Percentiles rank a stretch among this genome's conserved stretches.
Conservation (phyloP, 768 basidiomycete species). For the Russula emetica region DNA sequence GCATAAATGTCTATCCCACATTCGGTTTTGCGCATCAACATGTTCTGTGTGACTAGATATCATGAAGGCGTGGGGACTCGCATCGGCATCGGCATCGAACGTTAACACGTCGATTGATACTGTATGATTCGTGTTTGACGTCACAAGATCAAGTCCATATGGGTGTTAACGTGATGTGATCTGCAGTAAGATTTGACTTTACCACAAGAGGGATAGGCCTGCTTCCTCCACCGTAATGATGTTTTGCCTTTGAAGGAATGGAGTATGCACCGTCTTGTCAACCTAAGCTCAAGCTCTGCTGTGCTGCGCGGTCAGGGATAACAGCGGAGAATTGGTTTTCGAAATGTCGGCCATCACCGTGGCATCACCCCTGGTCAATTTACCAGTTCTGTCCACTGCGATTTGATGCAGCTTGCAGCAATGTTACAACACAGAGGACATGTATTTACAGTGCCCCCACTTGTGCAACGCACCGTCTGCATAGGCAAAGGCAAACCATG, state of each 20-base stretch:
- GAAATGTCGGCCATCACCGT: background rate
- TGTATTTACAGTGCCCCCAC: background rate
- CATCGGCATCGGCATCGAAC: background rate
- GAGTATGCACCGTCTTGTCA: background rate
- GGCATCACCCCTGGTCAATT: background rate
- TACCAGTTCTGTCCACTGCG: background rate
- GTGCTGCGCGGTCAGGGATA: background rate
- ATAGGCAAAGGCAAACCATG: background rate
- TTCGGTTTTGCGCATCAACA: background rate
- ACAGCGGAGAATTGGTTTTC: background rate
- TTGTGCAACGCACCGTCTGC: background rate
- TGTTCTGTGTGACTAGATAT: conserved; percentile 1
- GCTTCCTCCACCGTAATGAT: background rate
- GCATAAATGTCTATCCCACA: conserved; percentile 7
- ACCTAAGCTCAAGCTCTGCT: background rate
- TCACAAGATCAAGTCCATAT: background rate
- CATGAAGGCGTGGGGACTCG: background rate
- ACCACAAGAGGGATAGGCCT: conserved; percentile 5
- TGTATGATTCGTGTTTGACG: background rate
- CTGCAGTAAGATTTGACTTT: background rate
- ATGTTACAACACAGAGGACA: background rate
- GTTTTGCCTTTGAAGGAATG: background rate
- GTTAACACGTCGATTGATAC: background rate
- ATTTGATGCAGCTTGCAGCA: background rate
- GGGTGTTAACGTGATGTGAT: conserved; percentile 6